Evolutionary conservation across 805 yeast genomes (phyloP).

Genomic region (Cyberlindnera mrakii): DNA sequence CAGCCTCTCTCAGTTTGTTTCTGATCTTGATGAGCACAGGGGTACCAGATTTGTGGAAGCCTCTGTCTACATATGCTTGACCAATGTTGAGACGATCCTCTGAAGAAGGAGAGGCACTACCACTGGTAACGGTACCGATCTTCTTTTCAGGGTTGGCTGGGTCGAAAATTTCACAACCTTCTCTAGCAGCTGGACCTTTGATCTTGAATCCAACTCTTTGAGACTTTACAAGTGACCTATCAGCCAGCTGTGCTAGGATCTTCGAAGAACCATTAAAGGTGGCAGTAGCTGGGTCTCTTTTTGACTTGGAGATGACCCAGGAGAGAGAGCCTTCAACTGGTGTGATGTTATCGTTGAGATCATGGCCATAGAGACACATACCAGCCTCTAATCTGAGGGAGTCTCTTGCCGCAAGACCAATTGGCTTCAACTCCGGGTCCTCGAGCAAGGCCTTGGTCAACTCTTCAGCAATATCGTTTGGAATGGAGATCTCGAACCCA

Average conservation of each 20-base stretch:
- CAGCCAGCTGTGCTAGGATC: conserved; percentile 64
- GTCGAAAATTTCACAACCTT: conserved; percentile 57
- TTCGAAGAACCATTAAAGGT: conserved; percentile 72
- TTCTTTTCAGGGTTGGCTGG: conserved; percentile 48
- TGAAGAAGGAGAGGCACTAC: conserved; percentile 61
- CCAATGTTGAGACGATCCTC: conserved; percentile 75
- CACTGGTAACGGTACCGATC: conserved; percentile 51
- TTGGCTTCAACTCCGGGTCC: conserved; percentile 62
- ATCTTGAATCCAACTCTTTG: conserved; percentile 69
- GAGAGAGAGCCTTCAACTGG: conserved; percentile 87
- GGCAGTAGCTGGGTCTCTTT: conserved; percentile 41
- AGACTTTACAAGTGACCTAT: conserved; percentile 49
- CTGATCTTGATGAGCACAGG: conserved; percentile 70
- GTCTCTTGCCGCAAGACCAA: conserved; percentile 98
- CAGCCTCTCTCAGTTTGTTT: conserved; percentile 74
- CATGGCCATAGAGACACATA: conserved; percentile 95
- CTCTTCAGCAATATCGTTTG: conserved; percentile 48
- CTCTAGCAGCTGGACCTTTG: conserved; percentile 91
- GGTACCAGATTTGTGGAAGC: conserved; percentile 68
- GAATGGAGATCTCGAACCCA: conserved; percentile 89
- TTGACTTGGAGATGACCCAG: conserved; percentile 82
- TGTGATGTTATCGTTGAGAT: conserved; percentile 68
- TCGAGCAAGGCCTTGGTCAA: conserved; percentile 56
- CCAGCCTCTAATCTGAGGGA: conserved; percentile 95
- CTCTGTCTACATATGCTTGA: conserved; percentile 79